Evolutionary conservation across 2,329 filamentous ascomycete genomes (phyloP).

Genomic region (Pyrenophora seminiperda): DNA sequence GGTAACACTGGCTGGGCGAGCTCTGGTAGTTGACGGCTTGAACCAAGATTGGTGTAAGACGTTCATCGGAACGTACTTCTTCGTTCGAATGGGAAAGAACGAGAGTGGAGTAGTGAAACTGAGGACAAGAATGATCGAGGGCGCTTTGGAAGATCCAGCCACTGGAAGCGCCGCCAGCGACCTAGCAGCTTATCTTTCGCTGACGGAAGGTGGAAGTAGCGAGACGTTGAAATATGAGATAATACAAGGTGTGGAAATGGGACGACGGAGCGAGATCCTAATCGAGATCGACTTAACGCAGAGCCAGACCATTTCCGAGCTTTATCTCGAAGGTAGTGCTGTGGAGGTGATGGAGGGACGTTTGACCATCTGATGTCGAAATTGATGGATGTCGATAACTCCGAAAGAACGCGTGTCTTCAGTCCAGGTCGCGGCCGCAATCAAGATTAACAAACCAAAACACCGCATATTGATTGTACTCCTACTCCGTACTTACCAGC

Average conservation of each 20-base stretch:
- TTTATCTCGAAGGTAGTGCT: conserved; percentile 53
- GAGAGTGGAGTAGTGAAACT: conserved; percentile 46
- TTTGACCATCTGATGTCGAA: conserved; percentile 27
- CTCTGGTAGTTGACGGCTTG: conserved; percentile 43
- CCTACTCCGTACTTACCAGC: neutral
- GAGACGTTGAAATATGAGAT: conserved; percentile 50
- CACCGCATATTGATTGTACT: neutral
- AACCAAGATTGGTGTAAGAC: conserved; percentile 59
- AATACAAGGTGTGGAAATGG: conserved; percentile 60
- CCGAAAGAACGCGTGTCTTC: conserved; percentile 5
- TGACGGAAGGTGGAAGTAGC: conserved; percentile 45
- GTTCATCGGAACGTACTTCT: conserved; percentile 65
- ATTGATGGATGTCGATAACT: conserved; percentile 7
- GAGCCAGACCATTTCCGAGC: conserved; percentile 44
- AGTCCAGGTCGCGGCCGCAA: neutral
- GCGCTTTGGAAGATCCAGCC: conserved; percentile 55
- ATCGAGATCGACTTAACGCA: conserved; percentile 52
- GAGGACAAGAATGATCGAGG: conserved; percentile 66
- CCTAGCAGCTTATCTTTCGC: conserved; percentile 52
- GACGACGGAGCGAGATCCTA: conserved; percentile 55
- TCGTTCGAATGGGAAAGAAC: conserved; percentile 52
- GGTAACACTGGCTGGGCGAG: conserved; percentile 44
- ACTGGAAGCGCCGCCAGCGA: conserved; percentile 59
- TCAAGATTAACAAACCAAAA: conserved; percentile 1
- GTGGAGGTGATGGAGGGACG: conserved; percentile 49